Percentiles rank a stretch among this genome's conserved stretches.
These are phyloP conservation scores for Polysphondylium violaceum DNA, from an alignment of 78 protist species.

Conservation along the genomic window DNA sequence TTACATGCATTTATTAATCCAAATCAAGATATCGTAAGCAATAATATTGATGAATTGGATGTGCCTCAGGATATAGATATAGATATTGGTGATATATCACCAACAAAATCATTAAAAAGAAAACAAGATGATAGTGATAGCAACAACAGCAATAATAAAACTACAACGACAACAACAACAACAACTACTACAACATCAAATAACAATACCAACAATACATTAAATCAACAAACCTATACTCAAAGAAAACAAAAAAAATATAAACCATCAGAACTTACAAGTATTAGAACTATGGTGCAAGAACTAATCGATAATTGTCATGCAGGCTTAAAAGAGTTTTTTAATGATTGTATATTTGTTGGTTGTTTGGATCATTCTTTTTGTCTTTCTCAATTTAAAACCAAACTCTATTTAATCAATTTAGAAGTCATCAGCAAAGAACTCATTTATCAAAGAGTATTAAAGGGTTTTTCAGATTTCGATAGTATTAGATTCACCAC, in stretches of 20 bases:
- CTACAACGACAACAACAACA: background rate
- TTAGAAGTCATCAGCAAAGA: conserved; percentile 64
- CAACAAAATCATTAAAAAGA: conserved; percentile 27
- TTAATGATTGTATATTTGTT: conserved; percentile 59
- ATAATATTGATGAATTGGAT: background rate
- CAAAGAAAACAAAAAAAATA: conserved; percentile 54
- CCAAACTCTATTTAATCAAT: conserved; percentile 65
- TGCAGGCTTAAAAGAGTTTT: conserved; percentile 61
- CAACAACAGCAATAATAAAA: conserved; percentile 4
- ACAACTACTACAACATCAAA: conserved; percentile 2
- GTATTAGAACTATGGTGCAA: conserved; percentile 18
- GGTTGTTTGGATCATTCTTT: conserved; percentile 73
- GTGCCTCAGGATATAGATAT: too few species aligned
- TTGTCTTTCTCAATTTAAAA: conserved; percentile 72
- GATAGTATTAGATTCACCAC: conserved; percentile 49
- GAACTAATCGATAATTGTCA: background rate
- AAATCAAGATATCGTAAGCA: background rate
- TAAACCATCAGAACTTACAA: conserved; percentile 56
- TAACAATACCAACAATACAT: background rate
- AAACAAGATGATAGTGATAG: background rate
- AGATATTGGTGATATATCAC: conserved; percentile 22
- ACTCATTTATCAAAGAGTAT: conserved; percentile 47
- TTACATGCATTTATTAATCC: conserved; percentile 41
- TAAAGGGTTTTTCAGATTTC: conserved; percentile 52
- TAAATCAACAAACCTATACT: background rate